phyloP scores from a whole-genome alignment of 441 rosid species.

The Erodium moschatum region DNA sequence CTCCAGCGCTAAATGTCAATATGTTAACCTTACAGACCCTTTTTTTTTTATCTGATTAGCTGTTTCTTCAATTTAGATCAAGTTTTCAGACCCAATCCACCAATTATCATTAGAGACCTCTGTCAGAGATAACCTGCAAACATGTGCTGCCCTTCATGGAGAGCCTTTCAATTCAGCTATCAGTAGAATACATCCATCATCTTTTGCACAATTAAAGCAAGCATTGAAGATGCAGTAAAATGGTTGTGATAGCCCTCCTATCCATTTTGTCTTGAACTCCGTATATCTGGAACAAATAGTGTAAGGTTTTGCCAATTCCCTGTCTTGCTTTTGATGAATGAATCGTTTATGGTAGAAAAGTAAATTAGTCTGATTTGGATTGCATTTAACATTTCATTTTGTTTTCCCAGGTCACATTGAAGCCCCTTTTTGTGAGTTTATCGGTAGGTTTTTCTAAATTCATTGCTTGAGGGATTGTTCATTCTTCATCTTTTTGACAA shows the following conservation, averaged over 20 bases:
- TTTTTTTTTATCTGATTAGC: conserved; percentile 2
- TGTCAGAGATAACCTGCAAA: conserved; percentile 77
- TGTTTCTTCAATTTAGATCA: conserved; percentile 38
- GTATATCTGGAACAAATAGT: conserved; percentile 15
- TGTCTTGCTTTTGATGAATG: background rate
- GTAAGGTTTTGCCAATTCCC: conserved; percentile 18
- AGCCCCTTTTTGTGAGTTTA: conserved; percentile 20
- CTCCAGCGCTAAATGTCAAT: too few species aligned
- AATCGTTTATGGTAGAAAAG: background rate
- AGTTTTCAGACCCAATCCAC: conserved; percentile 67
- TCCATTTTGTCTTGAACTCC: conserved; percentile 18
- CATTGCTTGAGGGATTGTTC: conserved; percentile 4
- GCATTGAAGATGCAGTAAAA: conserved; percentile 75
- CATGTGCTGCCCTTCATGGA: conserved; percentile 77
- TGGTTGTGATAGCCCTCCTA: background rate
- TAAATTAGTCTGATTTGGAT: background rate
- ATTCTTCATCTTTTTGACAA: conserved; percentile 4
- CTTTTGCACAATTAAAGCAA: conserved; percentile 80
- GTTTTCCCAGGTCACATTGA: conserved; percentile 26
- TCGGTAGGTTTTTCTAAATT: conserved; percentile 27
- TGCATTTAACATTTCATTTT: background rate
- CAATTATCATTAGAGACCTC: conserved; percentile 69
- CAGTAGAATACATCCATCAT: conserved; percentile 73
- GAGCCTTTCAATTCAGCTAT: conserved; percentile 72
- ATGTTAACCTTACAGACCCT: background rate